phyloP scores from a whole-genome alignment of 805 yeast species.

The Candida vaughaniae region DNA sequence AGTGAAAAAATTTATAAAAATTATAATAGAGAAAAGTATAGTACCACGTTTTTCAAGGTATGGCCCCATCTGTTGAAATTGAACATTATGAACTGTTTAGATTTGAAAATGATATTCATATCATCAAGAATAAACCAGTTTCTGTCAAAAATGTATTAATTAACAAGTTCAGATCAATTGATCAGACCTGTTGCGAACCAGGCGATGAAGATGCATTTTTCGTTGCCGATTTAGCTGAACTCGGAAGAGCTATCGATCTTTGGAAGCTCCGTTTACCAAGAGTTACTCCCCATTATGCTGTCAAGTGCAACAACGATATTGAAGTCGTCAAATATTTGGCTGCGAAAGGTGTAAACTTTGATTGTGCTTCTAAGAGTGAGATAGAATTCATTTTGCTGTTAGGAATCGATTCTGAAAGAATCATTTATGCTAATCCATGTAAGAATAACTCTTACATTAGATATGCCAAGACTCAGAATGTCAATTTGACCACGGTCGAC shows the following conservation, averaged over 20 bases:
- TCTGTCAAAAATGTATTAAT: slow-evolving; percentile 8
- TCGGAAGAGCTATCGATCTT: slow-evolving; percentile 55
- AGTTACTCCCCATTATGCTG: slow-evolving; percentile 88
- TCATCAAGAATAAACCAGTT: slow-evolving; percentile 1
- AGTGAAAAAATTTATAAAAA: slow-evolving; percentile 6
- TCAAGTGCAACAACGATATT: slow-evolving; percentile 83
- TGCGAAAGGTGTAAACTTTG: slow-evolving; percentile 71
- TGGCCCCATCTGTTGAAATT: slow-evolving; percentile 21
- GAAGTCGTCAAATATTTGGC: slow-evolving; percentile 58
- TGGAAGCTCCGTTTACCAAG: slow-evolving; percentile 71
- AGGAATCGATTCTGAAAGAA: slow-evolving; percentile 64
- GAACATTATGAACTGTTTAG: slow-evolving; percentile 3
- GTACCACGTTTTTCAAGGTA: slow-evolving; percentile 13
- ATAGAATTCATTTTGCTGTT: slow-evolving; percentile 62
- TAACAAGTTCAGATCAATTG: slow-evolving; percentile 27
- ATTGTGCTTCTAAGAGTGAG: slow-evolving; percentile 90
- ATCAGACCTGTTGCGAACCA: slow-evolving; percentile 59
- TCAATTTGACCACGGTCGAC: slow-evolving; percentile 84
- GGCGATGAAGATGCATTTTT: slow-evolving; percentile 87
- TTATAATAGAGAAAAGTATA: not conserved
- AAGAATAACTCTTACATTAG: slow-evolving; percentile 82
- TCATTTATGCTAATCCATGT: slow-evolving; percentile 93
- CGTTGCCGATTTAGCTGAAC: slow-evolving; percentile 79
- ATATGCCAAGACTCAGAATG: slow-evolving; percentile 56
- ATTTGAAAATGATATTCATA: slow-evolving; percentile 4